phyloP scores from a whole-genome alignment of 177 flowering plant genomes.

The Tripterygium wilfordii region DNA sequence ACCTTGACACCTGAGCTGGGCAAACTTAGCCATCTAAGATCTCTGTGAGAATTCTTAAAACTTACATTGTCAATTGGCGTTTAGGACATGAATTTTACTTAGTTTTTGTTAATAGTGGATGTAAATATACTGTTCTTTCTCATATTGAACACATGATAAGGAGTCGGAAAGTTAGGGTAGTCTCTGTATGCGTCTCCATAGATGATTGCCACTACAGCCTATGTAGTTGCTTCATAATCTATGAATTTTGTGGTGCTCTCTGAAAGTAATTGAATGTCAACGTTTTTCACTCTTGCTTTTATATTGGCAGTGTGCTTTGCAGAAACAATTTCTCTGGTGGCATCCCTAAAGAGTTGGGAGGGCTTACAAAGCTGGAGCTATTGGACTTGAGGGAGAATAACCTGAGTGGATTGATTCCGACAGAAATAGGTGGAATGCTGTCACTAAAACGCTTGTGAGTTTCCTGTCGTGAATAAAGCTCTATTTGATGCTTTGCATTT shows the following conservation, averaged over 20 bases:
- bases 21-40: constrained; percentile 47
- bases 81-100: not conserved
- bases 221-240: not conserved
- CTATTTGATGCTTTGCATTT: not conserved
- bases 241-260: not conserved
- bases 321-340: constrained; percentile 61
- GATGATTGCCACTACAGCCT: not conserved
- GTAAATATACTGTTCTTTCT: no score
- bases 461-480: not conserved
- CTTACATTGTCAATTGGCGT: not conserved
- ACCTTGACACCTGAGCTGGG: constrained; percentile 66
- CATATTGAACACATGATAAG: not conserved
- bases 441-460: constrained; percentile 70
- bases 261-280: not conserved
- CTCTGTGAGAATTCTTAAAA: constrained; percentile 48
- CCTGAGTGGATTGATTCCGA: constrained; percentile 66
- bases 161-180: not conserved
- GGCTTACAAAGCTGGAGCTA: constrained; percentile 50
- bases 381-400: constrained; percentile 72
- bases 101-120: no score
- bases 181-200: not conserved
- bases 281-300: constrained; percentile 13
- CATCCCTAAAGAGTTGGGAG: constrained; percentile 70
- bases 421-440: constrained; percentile 46
- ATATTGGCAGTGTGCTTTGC: constrained; percentile 44